A percentile compares a stretch with the other conserved stretches of the same genome.
These are phyloP conservation scores for Streptanthus diversifolius DNA, from an alignment of 345 rosid genomes.

Conservation along the genomic window DNA sequence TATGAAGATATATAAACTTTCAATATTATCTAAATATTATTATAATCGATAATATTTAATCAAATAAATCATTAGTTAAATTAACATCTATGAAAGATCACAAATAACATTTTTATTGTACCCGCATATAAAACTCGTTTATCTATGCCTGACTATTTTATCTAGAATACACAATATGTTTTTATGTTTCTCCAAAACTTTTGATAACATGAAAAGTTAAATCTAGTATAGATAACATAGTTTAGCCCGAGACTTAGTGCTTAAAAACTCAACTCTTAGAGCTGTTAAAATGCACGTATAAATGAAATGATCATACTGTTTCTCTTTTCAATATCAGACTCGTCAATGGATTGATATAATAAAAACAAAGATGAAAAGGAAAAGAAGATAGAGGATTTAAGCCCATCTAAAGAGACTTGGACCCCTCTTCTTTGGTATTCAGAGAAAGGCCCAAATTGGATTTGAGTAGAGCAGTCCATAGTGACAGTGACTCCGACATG, in stretches of 20 bases:
- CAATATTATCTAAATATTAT: neutral
- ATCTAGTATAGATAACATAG: too few relatives aligned
- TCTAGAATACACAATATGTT: neutral
- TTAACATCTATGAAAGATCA: neutral
- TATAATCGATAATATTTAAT: neutral
- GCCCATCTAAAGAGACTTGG: slow-evolving; percentile 20
- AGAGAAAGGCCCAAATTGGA: slow-evolving; percentile 28
- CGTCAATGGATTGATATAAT: neutral
- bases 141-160: neutral
- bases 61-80: neutral
- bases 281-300: too few relatives aligned
- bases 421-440: neutral
- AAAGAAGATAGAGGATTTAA: neutral
- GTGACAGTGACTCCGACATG: slow-evolving; percentile 25
- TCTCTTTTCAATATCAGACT: neutral
- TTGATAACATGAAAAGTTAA: neutral
- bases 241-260: neutral
- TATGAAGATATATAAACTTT: neutral
- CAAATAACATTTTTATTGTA: neutral
- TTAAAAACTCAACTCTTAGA: neutral
- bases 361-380: neutral
- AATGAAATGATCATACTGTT: neutral
- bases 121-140: neutral
- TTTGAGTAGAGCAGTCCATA: slow-evolving; percentile 23
- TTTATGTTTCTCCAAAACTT: slow-evolving; percentile 1